Evolutionary conservation across 2,329 filamentous ascomycete genomes (phyloP), one percentile per base, ranked within the genome.

Genomic region (Cylindrodendrum hubeiense): DNA sequence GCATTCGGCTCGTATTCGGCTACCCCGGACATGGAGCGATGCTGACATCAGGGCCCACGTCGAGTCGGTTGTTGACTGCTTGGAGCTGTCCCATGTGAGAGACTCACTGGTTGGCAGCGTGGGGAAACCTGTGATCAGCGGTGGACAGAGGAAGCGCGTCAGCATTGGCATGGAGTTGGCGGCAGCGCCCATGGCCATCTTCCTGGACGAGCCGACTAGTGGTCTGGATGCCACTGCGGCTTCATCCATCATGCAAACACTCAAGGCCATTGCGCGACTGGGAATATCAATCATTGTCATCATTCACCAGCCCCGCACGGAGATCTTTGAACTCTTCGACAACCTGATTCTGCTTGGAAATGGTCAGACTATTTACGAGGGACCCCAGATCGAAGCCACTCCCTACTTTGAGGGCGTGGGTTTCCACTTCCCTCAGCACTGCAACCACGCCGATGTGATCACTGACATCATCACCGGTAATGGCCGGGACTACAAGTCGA

Each of bases 381-480:
- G 86, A 0, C 75, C 80, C 2, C 83, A 84, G 39, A 67, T 63
- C 10, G 78, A 80, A 1, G 82, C 83, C 1, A 80, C 81, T 54
- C 61, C 69, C 3, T 88, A 87, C 72, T 89, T 90, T 61, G 81
- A 87, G 69, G 71, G 77, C 34, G 75, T 86, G 13, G 87, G 87
- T 3, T 89, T 85, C 73, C 70, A 74, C 0, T 87, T 90, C 63
- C 83, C 83, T 1, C 64, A 75, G 17, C 79, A 84, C 61, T 80
- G 79, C 47, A 90, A 90, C 67, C 83, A 82, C 6, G 87, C 85
- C 9, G 88, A 90, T 66, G 79, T 86, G 1, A 81, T 90, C 24
- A 87, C 87, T n/a, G 87, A 90, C 57, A 89, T 90, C 67, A 85
- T 89, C 69, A 87, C 86, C 0, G 87, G 87, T 3, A 86, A 88